phyloP scores from a whole-genome alignment of 371 early-diverging fungal genomes.

The Batkoa obscura region DNA sequence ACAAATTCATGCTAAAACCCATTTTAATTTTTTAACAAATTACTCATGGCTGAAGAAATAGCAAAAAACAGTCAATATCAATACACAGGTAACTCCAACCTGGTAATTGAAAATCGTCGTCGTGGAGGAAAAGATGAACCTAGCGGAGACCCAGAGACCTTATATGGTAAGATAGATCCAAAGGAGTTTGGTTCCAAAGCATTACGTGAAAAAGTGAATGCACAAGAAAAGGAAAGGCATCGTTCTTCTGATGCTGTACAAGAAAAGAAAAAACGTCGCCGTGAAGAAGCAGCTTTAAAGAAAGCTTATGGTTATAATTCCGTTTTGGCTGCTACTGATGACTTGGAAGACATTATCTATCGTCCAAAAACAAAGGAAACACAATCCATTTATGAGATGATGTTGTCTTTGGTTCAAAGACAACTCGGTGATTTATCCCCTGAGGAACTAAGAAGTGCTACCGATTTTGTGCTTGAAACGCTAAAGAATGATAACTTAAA shows the following conservation, averaged over 20 bases:
- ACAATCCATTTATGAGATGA: conserved; percentile 71
- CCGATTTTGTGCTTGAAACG: conserved; percentile 62
- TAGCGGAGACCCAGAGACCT: conserved; percentile 81
- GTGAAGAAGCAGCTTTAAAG: background rate
- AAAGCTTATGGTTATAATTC: conserved; percentile 58
- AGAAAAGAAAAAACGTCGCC: conserved; percentile 17
- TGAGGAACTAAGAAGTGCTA: conserved; percentile 77
- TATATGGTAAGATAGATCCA: conserved; percentile 68
- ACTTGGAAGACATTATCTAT: conserved; percentile 70
- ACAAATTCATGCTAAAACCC: too few relatives aligned
- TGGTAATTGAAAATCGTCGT: conserved; percentile 80
- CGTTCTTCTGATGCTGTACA: conserved; percentile 24
- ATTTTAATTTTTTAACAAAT: too few relatives aligned
- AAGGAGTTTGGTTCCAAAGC: conserved; percentile 76
- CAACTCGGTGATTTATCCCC: conserved; percentile 76
- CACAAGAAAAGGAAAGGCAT: conserved; percentile 31
- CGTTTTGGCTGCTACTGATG: conserved; percentile 80
- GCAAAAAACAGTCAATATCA: conserved; percentile 62
- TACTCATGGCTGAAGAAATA: conserved; percentile 50
- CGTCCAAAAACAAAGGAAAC: conserved; percentile 87
- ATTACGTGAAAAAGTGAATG: conserved; percentile 37
- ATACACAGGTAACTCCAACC: conserved; percentile 82
- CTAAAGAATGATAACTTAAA: conserved; percentile 68
- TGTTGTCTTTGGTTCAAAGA: conserved; percentile 59
- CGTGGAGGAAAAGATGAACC: conserved; percentile 83